Conservation (phyloP, 768 basidiomycete species). For the Chiua virens region DNA sequence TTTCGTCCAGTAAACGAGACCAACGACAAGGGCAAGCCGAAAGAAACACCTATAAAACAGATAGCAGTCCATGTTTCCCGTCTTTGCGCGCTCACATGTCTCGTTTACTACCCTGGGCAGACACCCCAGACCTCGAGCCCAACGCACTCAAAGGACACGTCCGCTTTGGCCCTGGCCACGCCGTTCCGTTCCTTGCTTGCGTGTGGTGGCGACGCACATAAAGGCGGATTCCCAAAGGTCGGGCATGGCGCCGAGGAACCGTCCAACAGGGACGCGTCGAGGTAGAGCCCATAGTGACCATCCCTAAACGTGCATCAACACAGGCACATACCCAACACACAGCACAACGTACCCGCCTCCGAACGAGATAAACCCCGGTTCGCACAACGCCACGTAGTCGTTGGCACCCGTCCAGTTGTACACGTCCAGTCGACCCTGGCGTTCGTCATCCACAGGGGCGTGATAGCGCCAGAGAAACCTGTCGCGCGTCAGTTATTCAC, state of each 20-base stretch:
- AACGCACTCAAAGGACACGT: conserved; percentile 82
- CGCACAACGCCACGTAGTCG: conserved; percentile 86
- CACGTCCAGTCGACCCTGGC: conserved; percentile 47
- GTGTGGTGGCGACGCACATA: conserved; percentile 47
- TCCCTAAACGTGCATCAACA: conserved; percentile 46
- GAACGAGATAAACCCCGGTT: conserved; percentile 77
- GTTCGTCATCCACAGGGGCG: conserved; percentile 16
- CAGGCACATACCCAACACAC: no score
- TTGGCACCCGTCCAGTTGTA: conserved; percentile 89
- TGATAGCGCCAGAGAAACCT: conserved; percentile 80
- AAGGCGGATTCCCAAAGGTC: conserved; percentile 83
- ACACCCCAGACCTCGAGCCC: conserved; percentile 92
- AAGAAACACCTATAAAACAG: no score
- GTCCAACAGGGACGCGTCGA: conserved; percentile 77
- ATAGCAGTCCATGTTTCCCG: no score
- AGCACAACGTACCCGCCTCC: conserved; percentile 78
- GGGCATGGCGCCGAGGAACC: conserved; percentile 85
- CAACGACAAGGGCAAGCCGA: no score
- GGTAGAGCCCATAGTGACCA: conserved; percentile 84
- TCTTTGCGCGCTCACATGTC: no score
- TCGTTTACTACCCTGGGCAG: conserved; percentile 27
- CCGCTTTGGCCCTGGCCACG: conserved; percentile 32
- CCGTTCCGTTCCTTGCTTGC: conserved; percentile 18
- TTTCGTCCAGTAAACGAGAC: no score
- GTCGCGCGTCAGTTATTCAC: not conserved